Base-by-base conservation (phyloP, 306 rosid species). In the Quercus parvula region DNA sequence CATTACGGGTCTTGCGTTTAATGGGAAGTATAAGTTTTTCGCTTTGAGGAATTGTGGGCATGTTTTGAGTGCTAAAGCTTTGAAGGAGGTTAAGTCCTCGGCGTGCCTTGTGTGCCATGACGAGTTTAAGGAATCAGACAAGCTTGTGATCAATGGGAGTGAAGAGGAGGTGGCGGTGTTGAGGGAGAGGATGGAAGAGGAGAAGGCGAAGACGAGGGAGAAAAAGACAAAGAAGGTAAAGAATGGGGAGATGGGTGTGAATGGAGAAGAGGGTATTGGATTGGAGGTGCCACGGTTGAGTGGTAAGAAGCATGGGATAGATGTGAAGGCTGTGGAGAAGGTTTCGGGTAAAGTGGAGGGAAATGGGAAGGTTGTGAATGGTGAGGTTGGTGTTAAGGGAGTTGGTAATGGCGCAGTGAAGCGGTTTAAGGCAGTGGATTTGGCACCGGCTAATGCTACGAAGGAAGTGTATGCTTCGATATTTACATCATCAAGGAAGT, bases 21-120 rank as follows among this genome's bases (percentile, higher is more conserved):
- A 95, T 58, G 99, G 99, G 18, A 95, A 93, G 87, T 89, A 81
- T 49, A 95, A 75, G 77, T 95, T 91, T 87, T 86, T 89, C 14
- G 96, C 93, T 2, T 49, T 93, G 78, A 95, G 74, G 81, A 88
- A 83, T 57, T 95, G 99, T 78, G 99, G 99, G 79, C 99, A 95
- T 83, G 98, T 93, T 22, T 56, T 95, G 89, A 95, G 98, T 76
- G 89, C 90, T 0, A 95, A 90, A 85, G 99, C 98, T 33, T 31
- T 95, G 90, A 95, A 88, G 86, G 97, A 91, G 85, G 91, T 95
- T 15, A 93, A 89, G 80, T 89, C 96, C 0, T 85, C 91, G 0
- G 54, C 85, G 6, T 95, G 98, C 79, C 82, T 95, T 35, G 93
- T 95, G 44, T 95, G 99, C 73, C 97, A 87, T 46, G 57, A 22